These are phyloP conservation scores for Microstegium vimineum DNA, from an alignment of 176 grass and related monocot genomes.

Conservation along the genomic window DNA sequence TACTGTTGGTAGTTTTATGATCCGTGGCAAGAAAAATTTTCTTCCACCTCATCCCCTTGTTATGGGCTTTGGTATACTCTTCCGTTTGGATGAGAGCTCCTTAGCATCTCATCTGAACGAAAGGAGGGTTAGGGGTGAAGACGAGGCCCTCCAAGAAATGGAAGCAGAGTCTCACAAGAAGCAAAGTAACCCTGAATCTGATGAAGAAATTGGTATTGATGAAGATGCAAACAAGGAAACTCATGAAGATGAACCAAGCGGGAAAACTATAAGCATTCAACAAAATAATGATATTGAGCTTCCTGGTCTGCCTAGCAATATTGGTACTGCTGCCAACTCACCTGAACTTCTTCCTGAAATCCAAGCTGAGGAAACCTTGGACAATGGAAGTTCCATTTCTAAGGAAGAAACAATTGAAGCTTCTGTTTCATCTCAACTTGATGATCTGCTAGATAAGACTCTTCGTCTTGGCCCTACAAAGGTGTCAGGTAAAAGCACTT, in stretches of 20 bases:
- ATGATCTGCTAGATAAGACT: constrained; percentile 85
- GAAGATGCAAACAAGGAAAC: constrained; percentile 31
- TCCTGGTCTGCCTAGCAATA: constrained; percentile 14
- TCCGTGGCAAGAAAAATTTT: constrained; percentile 94
- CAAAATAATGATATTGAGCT: constrained; percentile 19
- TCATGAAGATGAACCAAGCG: constrained; percentile 42
- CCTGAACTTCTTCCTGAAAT: constrained; percentile 31
- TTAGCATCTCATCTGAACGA: constrained; percentile 87
- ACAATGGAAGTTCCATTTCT: constrained; percentile 19
- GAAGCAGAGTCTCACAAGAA: constrained; percentile 32
- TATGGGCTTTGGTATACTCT: constrained; percentile 94
- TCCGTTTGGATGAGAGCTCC: constrained; percentile 95
- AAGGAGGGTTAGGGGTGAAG: constrained; percentile 80
- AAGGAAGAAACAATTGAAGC: constrained; percentile 35
- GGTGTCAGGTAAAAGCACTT: constrained; percentile 42
- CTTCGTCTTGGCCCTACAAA: constrained; percentile 81
- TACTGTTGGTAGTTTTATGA: constrained; percentile 98
- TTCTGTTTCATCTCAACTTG: constrained; percentile 71
- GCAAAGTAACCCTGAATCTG: constrained; percentile 40
- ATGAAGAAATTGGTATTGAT: constrained; percentile 45
- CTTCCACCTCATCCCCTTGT: constrained; percentile 87
- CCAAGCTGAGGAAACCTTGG: constrained; percentile 19
- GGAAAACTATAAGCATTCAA: constrained; percentile 21
- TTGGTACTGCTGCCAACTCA: constrained; percentile 25
- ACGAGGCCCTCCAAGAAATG: constrained; percentile 58